Percentiles rank a stretch among this genome's conserved stretches.
phyloP scores from a whole-genome alignment of 2,329 filamentous ascomycete genomes.

The Fusarium mundagurra region DNA sequence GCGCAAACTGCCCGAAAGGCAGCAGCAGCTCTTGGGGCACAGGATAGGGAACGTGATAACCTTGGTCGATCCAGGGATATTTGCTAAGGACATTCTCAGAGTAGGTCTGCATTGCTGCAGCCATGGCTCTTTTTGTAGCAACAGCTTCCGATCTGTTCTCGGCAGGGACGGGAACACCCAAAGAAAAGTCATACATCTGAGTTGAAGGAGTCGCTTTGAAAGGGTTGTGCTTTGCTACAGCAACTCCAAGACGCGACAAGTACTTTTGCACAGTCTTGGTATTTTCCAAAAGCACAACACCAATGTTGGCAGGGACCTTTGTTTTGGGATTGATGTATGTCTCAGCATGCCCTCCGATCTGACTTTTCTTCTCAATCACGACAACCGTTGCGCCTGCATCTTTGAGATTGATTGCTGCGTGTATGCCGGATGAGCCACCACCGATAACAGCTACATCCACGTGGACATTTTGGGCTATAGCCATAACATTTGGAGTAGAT shows the following conservation, averaged over 20 bases:
- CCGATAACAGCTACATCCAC: slow-evolving; percentile 3
- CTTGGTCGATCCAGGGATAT: slow-evolving; percentile 33
- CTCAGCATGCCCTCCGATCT: slow-evolving; percentile 36
- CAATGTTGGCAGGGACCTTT: slow-evolving; percentile 15
- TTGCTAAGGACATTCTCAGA: slow-evolving; percentile 10
- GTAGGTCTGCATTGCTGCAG: slow-evolving; percentile 13
- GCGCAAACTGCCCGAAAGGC: slow-evolving; percentile 30
- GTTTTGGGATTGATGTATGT: slow-evolving; percentile 27
- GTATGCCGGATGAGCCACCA: slow-evolving; percentile 4
- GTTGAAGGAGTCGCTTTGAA: background rate
- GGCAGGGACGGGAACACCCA: slow-evolving; percentile 21
- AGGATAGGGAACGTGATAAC: slow-evolving; percentile 21
- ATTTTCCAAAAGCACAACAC: slow-evolving; percentile 25
- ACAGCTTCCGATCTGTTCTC: background rate
- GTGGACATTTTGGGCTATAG: background rate
- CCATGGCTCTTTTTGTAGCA: background rate
- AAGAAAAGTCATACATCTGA: slow-evolving; percentile 24
- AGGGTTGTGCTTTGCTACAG: background rate
- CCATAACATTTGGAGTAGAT: background rate
- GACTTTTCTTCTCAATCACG: slow-evolving; percentile 25
- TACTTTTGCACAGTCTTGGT: slow-evolving; percentile 21
- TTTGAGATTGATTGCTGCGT: slow-evolving; percentile 19
- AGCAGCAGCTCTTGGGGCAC: slow-evolving; percentile 25
- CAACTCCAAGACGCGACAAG: slow-evolving; percentile 21
- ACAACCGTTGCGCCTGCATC: slow-evolving; percentile 17